Percentiles rank a stretch among this genome's conserved stretches.
phyloP scores from a whole-genome alignment of 2,329 filamentous ascomycete genomes.

The Colletotrichum theobromicola region DNA sequence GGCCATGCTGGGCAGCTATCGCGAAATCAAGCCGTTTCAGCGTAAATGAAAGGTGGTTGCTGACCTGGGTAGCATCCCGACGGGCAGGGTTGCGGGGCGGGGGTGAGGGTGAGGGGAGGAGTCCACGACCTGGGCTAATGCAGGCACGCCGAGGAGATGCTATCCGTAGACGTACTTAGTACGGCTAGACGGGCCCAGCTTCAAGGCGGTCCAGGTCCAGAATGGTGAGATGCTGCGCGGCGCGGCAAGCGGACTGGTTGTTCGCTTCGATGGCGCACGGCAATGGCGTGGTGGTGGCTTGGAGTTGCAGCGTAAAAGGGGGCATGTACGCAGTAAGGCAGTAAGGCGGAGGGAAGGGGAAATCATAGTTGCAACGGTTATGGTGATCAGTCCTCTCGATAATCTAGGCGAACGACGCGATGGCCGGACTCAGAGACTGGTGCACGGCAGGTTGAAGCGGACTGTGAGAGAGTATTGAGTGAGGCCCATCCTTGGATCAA shows the following conservation, averaged over 20 bases:
- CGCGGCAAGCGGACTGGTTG: not conserved
- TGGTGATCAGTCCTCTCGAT: not conserved
- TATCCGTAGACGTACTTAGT: no score
- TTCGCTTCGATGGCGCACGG: not conserved
- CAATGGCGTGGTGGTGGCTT: not conserved
- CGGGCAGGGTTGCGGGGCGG: slow-evolving; percentile 3
- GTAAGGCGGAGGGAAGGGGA: not conserved
- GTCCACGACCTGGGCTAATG: not conserved
- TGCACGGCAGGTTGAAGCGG: not conserved
- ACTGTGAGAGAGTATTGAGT: not conserved
- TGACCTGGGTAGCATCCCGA: slow-evolving; percentile 12
- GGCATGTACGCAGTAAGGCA: no score
- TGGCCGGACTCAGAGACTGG: not conserved
- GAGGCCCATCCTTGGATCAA: not conserved
- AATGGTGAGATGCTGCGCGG: not conserved
- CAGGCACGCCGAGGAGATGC: not conserved
- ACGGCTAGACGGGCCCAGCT: not conserved
- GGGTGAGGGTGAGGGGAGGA: not conserved
- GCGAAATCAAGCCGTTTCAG: slow-evolving; percentile 20
- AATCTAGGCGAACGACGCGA: not conserved
- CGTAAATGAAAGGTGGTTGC: slow-evolving; percentile 17
- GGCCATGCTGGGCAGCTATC: slow-evolving; percentile 7
- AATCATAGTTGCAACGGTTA: not conserved
- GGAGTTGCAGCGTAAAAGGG: not conserved
- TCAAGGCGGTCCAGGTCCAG: not conserved